These are phyloP conservation scores for Solanum corneliomulleri DNA, from an alignment of 257 asterid genomes.

Conservation along the genomic window DNA sequence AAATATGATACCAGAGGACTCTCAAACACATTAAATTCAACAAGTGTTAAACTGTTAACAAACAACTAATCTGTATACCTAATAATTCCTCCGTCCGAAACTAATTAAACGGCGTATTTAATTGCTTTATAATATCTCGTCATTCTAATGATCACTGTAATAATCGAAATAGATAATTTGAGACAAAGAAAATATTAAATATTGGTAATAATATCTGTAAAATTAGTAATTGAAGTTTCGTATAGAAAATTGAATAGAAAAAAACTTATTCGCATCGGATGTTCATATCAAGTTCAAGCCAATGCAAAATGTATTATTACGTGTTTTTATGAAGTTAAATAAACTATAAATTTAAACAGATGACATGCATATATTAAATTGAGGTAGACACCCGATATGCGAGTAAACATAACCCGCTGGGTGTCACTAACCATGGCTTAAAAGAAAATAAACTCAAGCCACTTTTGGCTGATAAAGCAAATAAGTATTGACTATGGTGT, in stretches of 20 bases:
- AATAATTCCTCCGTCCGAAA: background rate
- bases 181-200: background rate
- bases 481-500: background rate
- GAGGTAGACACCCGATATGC: too few species aligned
- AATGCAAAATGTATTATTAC: too few species aligned
- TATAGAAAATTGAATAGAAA: background rate
- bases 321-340: too few species aligned
- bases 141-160: background rate
- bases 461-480: background rate
- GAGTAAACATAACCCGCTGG: background rate
- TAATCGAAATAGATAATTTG: background rate
- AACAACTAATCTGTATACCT: background rate
- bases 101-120: background rate
- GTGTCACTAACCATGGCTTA: background rate
- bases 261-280: too few species aligned
- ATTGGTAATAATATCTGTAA: background rate
- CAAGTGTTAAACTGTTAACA: too few species aligned
- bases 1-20: background rate
- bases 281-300: too few species aligned
- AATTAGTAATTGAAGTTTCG: background rate
- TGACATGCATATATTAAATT: too few species aligned
- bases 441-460: background rate
- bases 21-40: background rate
- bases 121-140: background rate
- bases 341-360: too few species aligned